phyloP scores from a whole-genome alignment of 73 alveolate genomes.

The Blepharisma stoltei region DNA sequence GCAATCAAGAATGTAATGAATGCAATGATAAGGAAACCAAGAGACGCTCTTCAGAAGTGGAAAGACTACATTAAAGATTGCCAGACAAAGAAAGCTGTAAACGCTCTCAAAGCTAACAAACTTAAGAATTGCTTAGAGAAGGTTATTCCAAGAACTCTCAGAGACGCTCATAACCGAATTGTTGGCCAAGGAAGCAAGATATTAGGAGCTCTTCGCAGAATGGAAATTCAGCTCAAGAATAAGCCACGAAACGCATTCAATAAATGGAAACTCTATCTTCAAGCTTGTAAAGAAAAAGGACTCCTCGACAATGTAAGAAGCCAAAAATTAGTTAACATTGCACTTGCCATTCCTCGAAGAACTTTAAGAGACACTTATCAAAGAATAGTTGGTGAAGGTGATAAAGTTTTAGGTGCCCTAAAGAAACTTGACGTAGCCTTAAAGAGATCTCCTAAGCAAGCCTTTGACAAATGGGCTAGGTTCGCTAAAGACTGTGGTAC shows the following conservation, averaged over 20 bases:
- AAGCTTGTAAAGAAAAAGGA: not conserved
- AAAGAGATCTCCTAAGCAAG: not conserved
- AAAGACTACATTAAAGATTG: not conserved
- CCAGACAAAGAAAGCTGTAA: no score
- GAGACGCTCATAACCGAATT: not conserved
- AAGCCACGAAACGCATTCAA: not conserved
- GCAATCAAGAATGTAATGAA: not conserved
- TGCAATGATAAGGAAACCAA: not conserved
- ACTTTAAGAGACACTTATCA: not conserved
- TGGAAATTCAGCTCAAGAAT: not conserved
- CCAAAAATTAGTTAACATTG: not conserved
- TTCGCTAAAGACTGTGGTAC: not conserved
- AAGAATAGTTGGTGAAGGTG: conserved; percentile 18
- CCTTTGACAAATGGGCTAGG: not conserved
- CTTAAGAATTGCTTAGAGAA: not conserved
- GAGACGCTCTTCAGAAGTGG: not conserved
- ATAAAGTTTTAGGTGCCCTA: not conserved
- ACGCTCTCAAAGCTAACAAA: not conserved
- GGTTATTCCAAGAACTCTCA: not conserved
- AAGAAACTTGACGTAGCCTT: not conserved
- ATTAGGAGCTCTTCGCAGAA: not conserved
- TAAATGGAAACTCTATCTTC: not conserved
- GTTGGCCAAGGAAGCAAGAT: not conserved
- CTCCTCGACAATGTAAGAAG: not conserved
- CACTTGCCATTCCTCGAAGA: not conserved